Base-by-base conservation (phyloP, 352 stramenopile genomes). In the Pythium phragmiticola region DNA sequence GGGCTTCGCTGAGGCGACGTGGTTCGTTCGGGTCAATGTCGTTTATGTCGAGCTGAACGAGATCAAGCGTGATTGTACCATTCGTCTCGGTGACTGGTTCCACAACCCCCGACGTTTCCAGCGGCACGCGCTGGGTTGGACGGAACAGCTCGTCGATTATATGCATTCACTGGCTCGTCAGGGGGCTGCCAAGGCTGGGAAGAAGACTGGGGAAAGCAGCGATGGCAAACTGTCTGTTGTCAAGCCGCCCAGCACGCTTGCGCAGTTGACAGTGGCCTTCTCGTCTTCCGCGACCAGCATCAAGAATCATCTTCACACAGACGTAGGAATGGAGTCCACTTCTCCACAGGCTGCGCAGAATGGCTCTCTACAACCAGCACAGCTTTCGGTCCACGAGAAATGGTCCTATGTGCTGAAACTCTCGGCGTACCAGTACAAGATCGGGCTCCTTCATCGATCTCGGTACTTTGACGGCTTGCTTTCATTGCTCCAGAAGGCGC, bases 21-120 rank as follows among this genome's bases (percentile, higher is more conserved):
- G 87, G 87, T 93, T 90, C 63, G 78, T 92, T 33, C 80, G 80
- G 4, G 66, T 92, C 33, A 95, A 95, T 66, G 87, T 95, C 17
- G 77, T 95, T 39, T 95, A 94, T 66, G 89, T 87, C 26, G 87
- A 95, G 61, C 85, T 93, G 76, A 79, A 92, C 47, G 85, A 92
- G 49, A 87, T 94, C 45, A 85, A 91, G 68, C 80, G 83, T 0
- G 84, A 92, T 49, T 80, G 72, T 5, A 62, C 69, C 9, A 62
- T 85, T 37, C 77, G 87, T 21, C 74, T 71, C 34, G 83, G 82
- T 3, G 87, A 95, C 55, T 92, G 81, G 84, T 93, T 95, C 50
- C 90, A 83, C 71, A 90, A 86, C 50, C 83, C 87, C 7, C 73
- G 83, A 26, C 82, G 84, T 19, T 77, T 88, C 9, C 77, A 91